Conservation (phyloP, 2,329 filamentous ascomycete genomes). For the Aspergillus neoniger region DNA sequence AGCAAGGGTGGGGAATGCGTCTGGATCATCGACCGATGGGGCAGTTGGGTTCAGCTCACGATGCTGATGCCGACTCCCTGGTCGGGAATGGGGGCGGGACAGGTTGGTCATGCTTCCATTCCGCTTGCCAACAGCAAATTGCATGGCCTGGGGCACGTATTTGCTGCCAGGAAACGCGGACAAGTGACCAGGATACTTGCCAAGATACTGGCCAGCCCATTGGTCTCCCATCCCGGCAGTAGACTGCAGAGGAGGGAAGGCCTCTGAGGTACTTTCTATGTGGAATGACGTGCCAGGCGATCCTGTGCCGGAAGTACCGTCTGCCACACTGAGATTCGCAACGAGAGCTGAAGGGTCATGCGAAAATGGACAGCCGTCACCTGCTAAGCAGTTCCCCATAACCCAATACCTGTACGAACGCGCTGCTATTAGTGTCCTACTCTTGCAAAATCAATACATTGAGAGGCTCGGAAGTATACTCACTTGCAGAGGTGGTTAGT, state of each 20-base stretch:
- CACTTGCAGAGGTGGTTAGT: slow-evolving; percentile 98
- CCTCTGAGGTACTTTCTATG: slow-evolving; percentile 73
- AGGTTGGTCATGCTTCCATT: slow-evolving; percentile 54
- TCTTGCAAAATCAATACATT: neutral
- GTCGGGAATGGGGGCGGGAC: slow-evolving; percentile 75
- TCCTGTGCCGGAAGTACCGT: slow-evolving; percentile 40
- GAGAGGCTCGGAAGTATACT: slow-evolving; percentile 46
- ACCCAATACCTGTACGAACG: slow-evolving; percentile 75
- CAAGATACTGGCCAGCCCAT: slow-evolving; percentile 52
- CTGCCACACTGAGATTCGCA: slow-evolving; percentile 75
- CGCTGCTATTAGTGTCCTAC: neutral
- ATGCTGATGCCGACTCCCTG: slow-evolving; percentile 76
- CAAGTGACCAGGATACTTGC: slow-evolving; percentile 49
- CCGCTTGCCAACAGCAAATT: slow-evolving; percentile 35
- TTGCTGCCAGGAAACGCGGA: slow-evolving; percentile 48
- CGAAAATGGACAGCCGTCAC: slow-evolving; percentile 92
- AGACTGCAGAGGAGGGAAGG: slow-evolving; percentile 76
- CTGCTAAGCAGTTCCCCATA: slow-evolving; percentile 90
- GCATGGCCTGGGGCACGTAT: slow-evolving; percentile 34
- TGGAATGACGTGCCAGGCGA: slow-evolving; percentile 67
- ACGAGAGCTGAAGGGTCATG: slow-evolving; percentile 89
- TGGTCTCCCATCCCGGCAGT: slow-evolving; percentile 62
- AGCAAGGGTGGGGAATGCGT: slow-evolving; percentile 89
- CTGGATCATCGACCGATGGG: slow-evolving; percentile 85
- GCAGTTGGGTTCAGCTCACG: slow-evolving; percentile 65